Evolutionary conservation across 305 asterid genomes (phyloP), one percentile per base, ranked within the genome.

Genomic region (Rubia tinctorum): DNA sequence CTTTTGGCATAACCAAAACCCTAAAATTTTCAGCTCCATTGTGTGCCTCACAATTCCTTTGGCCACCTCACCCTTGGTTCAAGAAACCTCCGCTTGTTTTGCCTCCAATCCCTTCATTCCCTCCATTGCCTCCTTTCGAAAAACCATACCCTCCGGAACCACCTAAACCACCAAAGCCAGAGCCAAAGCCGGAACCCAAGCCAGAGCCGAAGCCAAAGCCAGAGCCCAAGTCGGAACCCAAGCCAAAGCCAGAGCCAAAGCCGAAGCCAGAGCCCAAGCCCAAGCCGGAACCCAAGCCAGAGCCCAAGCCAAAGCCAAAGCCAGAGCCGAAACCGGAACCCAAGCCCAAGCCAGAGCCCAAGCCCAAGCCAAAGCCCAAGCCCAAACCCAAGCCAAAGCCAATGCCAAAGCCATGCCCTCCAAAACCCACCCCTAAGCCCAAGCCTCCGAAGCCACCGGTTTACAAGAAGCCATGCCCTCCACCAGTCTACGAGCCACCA

Each of bases 11-110:
- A 0, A 45, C 84, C 1, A 77, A 86, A 49, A 85, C 55, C 70
- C 69, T 88, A 0, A 80, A 77, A 37, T 93, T 93, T 87, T 85
- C 98, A 11, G 68, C 96, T 11, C 86, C 86, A 49, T 63, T 86
- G 43, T 91, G 97, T 82, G 79, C 90, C 62, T 93, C 98, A 15
- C 88, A 86, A 44, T 80, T 86, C 84, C 80, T 87, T 42, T 88
- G 90, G 97, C 90, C 96, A 62, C 64, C 76, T 18, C 93, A 88
- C 82, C 87, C 86, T 1, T 85, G 69, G 75, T 8, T 72, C n/a
- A 14, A n/a, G 23, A 66, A 72, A 9, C 75, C 59, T 15, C 75
- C 60, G 1, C 17, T 72, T 47, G 74, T 25, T 60, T 69, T 44
- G 64, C 83, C 80, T 7, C 86, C 86, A 7, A 69, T 74, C 25